phyloP scores from a whole-genome alignment of 805 yeast species.

The Candida adriatica region DNA sequence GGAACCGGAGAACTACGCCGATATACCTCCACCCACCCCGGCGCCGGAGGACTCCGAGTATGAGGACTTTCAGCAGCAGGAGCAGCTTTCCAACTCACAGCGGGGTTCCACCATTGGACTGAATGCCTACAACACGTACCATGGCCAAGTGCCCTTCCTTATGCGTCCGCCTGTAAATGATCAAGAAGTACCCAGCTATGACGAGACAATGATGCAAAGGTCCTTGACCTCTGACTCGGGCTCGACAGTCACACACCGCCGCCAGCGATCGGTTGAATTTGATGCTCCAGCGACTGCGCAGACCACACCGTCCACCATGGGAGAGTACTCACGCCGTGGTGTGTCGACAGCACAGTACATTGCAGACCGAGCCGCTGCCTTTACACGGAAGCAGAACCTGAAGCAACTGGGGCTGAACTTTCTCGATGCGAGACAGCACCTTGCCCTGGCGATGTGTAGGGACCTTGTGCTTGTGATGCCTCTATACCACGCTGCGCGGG shows the following conservation, averaged over 20 bases:
- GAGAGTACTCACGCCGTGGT: slow-evolving; percentile 3
- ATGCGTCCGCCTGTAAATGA: slow-evolving; percentile 2
- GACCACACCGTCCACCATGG: neutral
- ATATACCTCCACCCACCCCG: slow-evolving; percentile 34
- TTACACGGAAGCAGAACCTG: slow-evolving; percentile 20
- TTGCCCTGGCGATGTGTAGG: slow-evolving; percentile 68
- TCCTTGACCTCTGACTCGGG: neutral
- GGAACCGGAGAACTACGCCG: slow-evolving; percentile 25
- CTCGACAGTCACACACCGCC: neutral
- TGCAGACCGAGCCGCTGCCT: slow-evolving; percentile 9
- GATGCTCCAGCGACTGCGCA: neutral
- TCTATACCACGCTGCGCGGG: slow-evolving; percentile 43
- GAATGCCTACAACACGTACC: neutral
- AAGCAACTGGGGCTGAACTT: slow-evolving; percentile 65
- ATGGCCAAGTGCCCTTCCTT: slow-evolving; percentile 1
- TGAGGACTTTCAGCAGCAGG: slow-evolving; percentile 16
- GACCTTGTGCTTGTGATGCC: slow-evolving; percentile 71
- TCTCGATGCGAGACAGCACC: slow-evolving; percentile 69
- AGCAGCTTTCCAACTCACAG: slow-evolving; percentile 6
- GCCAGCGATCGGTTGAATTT: neutral
- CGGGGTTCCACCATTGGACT: slow-evolving; percentile 4
- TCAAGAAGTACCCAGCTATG: slow-evolving; percentile 4
- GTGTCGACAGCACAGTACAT: slow-evolving; percentile 9
- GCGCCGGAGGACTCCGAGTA: slow-evolving; percentile 22
- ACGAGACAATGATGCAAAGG: slow-evolving; percentile 4